Evolutionary conservation across 2,329 filamentous ascomycete genomes (phyloP).

Genomic region (Mycosphaerella sp.): DNA sequence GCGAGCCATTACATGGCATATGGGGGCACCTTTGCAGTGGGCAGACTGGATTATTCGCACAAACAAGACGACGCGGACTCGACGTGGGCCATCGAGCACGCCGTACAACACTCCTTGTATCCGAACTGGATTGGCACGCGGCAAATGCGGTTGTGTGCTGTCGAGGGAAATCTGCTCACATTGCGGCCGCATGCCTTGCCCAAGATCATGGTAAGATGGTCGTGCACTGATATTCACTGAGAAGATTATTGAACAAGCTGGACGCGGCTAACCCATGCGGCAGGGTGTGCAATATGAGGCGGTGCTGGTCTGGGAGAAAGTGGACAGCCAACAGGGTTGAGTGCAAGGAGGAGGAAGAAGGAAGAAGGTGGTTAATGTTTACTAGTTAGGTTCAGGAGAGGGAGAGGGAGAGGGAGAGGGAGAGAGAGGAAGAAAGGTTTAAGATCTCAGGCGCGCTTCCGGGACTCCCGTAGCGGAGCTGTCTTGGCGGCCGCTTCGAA

Average conservation of each 20-base stretch:
- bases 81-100: background rate
- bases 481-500: too few relatives aligned
- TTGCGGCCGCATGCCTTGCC: background rate
- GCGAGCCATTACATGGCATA: background rate
- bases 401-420: too few relatives aligned
- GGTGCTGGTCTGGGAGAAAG: background rate
- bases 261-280: background rate
- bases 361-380: background rate
- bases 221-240: background rate
- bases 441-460: too few relatives aligned
- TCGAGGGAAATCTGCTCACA: background rate
- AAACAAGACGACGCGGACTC: background rate
- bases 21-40: background rate
- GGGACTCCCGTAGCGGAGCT: too few relatives aligned
- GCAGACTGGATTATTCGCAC: background rate
- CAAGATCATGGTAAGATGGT: background rate
- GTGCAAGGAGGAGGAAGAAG: background rate
- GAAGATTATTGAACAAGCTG: background rate
- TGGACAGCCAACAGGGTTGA: background rate
- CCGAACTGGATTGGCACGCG: background rate
- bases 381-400: too few relatives aligned
- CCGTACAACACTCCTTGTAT: background rate
- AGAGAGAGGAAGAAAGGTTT: background rate
- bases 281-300: background rate
- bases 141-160: background rate